These are phyloP conservation scores for Suillus tomentosus DNA, from an alignment of 768 basidiomycete species.

Conservation along the genomic window DNA sequence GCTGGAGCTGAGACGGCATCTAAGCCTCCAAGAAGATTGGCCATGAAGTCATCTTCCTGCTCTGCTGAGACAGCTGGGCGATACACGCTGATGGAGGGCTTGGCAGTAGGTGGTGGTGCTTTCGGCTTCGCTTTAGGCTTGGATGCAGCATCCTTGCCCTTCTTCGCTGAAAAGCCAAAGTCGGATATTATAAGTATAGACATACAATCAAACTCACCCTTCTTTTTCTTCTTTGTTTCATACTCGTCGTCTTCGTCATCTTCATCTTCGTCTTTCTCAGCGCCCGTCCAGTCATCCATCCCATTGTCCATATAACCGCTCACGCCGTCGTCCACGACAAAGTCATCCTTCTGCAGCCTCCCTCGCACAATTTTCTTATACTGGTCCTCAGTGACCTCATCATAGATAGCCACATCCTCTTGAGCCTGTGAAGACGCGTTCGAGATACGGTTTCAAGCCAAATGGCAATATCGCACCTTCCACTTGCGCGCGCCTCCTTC, in stretches of 20 bases:
- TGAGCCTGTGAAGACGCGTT: constrained; percentile 39
- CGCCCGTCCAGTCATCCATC: constrained; percentile 88
- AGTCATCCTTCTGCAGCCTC: constrained; percentile 86
- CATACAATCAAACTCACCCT: constrained; percentile 33
- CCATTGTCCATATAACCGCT: constrained; percentile 95
- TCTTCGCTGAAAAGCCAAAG: constrained; percentile 30
- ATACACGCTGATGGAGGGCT: constrained; percentile 77
- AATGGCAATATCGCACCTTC: constrained; percentile 46
- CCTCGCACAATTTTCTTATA: constrained; percentile 84
- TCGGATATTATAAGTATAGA: neutral
- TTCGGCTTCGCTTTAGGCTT: constrained; percentile 47
- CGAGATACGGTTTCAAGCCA: constrained; percentile 15
- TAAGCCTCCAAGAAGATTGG: constrained; percentile 71
- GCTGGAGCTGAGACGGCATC: constrained; percentile 50
- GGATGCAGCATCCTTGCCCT: constrained; percentile 14
- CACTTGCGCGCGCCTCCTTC: constrained; percentile 59
- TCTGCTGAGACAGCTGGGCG: constrained; percentile 72
- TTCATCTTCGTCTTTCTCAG: constrained; percentile 49
- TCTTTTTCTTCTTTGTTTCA: constrained; percentile 38
- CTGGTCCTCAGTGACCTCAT: constrained; percentile 87
- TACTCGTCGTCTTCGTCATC: constrained; percentile 48
- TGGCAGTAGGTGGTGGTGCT: constrained; percentile 48
- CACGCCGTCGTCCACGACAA: constrained; percentile 92
- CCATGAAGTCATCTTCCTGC: constrained; percentile 91
- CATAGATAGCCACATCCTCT: constrained; percentile 75